Base-by-base conservation (phyloP, 2,329 filamentous ascomycete species). In the Blastomyces gilchristii region DNA sequence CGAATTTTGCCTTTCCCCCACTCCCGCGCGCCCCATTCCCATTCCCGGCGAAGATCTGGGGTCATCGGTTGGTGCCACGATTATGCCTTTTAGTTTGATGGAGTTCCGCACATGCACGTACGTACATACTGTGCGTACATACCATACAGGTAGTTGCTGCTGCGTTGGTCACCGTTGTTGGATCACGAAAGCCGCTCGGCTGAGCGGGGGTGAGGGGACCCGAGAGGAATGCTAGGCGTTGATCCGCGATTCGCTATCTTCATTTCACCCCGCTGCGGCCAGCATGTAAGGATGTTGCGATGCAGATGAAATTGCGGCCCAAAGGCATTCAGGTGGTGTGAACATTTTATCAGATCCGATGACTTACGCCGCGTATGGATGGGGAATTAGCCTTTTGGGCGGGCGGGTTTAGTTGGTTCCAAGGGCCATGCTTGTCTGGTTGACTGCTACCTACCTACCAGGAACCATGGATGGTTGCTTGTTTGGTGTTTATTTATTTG, bases 21-120 rank as follows among this genome's bases (percentile, higher is more conserved):
- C 31, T 3, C 52, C 52, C 11, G 12, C 57, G 9, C 22, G 57
- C 57, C 57, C 57, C 57, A 47, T 59, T 37, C 43, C 22, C 56
- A 47, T 59, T 37, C 43, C 22, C 56, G 9, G 43, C 8, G 57
- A 43, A 47, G 41, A 59, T 47, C 41, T 37, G 43, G 43, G 41
- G 41, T 9, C 25, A 8, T 59, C 31, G 4, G 57, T 49, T 59
- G 57, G 57, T 47, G 57, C 57, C 57, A 59, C 57, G 57, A 59
- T 59, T 1, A 41, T 34, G 22, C n/a, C n/a, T 43, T 43, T 7
- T 22, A 22, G 8, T 31, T 37, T 37, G 22, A 31, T 37, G 22
- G 54, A 57, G 11, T 11, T 57, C 41, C 3, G 14, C 25, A n/a
- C 22, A 43, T 57, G 54, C 54, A 22, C 37, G 22, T 22, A 7